Conservation (phyloP, 2,329 filamentous ascomycete species). For the Aspergillus nomiae region DNA sequence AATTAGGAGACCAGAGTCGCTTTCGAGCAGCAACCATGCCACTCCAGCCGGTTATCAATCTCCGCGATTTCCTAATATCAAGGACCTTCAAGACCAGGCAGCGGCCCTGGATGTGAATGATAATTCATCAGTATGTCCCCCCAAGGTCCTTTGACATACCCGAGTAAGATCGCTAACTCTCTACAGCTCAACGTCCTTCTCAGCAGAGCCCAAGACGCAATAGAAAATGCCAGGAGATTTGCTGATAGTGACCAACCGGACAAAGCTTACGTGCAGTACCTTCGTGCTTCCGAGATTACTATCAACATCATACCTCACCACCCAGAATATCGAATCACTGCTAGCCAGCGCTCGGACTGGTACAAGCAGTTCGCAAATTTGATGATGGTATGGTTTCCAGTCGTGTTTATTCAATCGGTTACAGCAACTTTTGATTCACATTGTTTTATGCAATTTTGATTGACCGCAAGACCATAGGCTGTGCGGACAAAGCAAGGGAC, state of each 20-base stretch:
- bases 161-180: slow-evolving; percentile 18
- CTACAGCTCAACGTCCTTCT: slow-evolving; percentile 38
- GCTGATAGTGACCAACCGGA: slow-evolving; percentile 56
- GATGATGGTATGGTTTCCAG: slow-evolving; percentile 43
- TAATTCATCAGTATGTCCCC: slow-evolving; percentile 31
- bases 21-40: slow-evolving; percentile 26
- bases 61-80: slow-evolving; percentile 41
- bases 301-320: slow-evolving; percentile 76
- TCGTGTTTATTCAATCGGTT: not conserved
- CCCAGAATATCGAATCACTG: slow-evolving; percentile 69
- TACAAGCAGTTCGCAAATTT: slow-evolving; percentile 53
- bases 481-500: slow-evolving; percentile 44
- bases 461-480: slow-evolving; percentile 28
- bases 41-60: slow-evolving; percentile 20
- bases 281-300: slow-evolving; percentile 77
- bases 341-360: slow-evolving; percentile 54
- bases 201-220: slow-evolving; percentile 37
- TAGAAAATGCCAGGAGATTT: slow-evolving; percentile 35
- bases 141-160: not conserved
- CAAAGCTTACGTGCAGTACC: slow-evolving; percentile 78
- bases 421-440: not conserved
- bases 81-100: slow-evolving; percentile 44
- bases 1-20: slow-evolving; percentile 25
- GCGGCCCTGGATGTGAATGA: slow-evolving; percentile 36
- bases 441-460: not conserved